Evolutionary conservation across 179 eudicot species (phyloP).

Genomic region (Silene vulgaris): DNA sequence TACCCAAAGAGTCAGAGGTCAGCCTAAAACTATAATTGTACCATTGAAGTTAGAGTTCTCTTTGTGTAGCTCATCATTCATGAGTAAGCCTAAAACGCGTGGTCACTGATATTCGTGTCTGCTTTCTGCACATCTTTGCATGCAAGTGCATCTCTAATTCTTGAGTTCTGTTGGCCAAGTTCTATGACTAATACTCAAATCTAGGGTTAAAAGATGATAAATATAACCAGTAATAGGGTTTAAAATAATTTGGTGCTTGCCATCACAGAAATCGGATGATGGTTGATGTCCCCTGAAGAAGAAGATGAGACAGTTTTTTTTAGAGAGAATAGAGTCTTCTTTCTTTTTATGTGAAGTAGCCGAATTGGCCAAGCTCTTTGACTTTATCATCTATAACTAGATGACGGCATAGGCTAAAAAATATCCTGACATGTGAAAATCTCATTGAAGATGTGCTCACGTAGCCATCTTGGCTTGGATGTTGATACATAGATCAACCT

Average conservation of each 20-base stretch:
- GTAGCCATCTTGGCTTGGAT: neutral
- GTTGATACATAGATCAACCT: neutral
- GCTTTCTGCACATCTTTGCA: neutral
- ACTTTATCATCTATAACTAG: neutral
- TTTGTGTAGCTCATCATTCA: slow-evolving; percentile 2
- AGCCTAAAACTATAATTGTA: slow-evolving; percentile 22
- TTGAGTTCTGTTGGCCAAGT: neutral
- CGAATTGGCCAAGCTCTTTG: neutral
- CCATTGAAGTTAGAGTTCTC: neutral
- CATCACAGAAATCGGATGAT: too few relatives aligned
- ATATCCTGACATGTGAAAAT: neutral
- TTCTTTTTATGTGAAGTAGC: neutral
- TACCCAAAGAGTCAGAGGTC: slow-evolving; percentile 41
- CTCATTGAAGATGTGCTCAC: neutral
- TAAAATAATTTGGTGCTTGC: too few relatives aligned
- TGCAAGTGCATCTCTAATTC: neutral
- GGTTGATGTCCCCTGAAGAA: too few relatives aligned
- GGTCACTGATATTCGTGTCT: neutral
- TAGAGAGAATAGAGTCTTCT: too few relatives aligned
- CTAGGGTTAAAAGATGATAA: too few relatives aligned
- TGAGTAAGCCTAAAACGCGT: neutral
- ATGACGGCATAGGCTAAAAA: neutral
- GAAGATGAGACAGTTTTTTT: too few relatives aligned
- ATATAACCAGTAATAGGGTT: too few relatives aligned
- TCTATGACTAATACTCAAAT: neutral